These are phyloP conservation scores for Eimeria falciformis DNA, from an alignment of 169 alveolate species.

Conservation along the genomic window DNA sequence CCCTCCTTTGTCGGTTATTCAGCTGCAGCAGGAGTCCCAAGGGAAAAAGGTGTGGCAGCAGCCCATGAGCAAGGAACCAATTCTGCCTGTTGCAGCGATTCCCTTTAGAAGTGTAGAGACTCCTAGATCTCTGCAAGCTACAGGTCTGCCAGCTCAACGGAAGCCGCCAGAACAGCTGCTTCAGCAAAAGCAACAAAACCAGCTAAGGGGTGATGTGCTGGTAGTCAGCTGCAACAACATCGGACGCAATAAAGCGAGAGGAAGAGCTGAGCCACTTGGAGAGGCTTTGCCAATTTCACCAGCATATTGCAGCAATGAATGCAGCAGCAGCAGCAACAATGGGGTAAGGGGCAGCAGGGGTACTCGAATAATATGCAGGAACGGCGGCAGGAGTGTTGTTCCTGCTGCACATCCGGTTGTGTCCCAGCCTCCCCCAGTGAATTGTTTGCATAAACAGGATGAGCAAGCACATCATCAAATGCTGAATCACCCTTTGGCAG, in stretches of 20 bases:
- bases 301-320: neutral
- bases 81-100: too few species aligned
- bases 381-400: neutral
- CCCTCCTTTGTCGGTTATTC: neutral
- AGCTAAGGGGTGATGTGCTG: too few species aligned
- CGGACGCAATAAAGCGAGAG: too few species aligned
- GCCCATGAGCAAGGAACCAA: slow-evolving; percentile 8
- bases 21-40: neutral
- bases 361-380: neutral
- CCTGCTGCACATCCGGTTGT: slow-evolving; percentile 1
- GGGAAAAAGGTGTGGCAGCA: slow-evolving; percentile 7
- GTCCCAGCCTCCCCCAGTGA: neutral
- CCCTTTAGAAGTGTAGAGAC: too few species aligned
- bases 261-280: neutral
- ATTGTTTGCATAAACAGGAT: neutral
- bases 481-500: neutral
- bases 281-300: neutral
- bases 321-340: neutral
- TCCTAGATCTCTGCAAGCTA: too few species aligned
- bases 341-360: neutral
- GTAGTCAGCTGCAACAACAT: too few species aligned
- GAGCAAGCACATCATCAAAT: neutral
- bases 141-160: too few species aligned
- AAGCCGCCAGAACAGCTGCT: too few species aligned
- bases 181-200: too few species aligned